Evolutionary conservation across 441 rosid genomes (phyloP), one percentile per base, ranked within the genome.

Genomic region (Gossypium davidsonii): DNA sequence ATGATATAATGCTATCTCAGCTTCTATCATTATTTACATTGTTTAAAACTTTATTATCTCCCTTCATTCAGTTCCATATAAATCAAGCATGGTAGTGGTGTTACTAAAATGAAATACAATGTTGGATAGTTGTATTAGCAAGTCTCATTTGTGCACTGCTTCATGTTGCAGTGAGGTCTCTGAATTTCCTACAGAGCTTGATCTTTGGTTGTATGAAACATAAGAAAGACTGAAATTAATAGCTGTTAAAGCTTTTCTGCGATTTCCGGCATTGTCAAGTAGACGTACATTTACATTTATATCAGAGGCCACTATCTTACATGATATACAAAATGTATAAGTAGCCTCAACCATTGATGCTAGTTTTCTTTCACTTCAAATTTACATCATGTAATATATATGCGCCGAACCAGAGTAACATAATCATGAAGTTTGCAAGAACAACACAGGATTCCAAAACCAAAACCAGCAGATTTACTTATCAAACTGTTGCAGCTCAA

Each of bases 401-500:
- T 9, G 52, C 14, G 44, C 10, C 7, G 23, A 20, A 58, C 31
- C 48, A 17, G 39, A 44, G 70, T 59, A 73, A 57, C n/a, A 71
- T 51, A 9, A 60, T 51, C 46, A 67, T 48, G 61, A 55, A 46
- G 59, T 78, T 55, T 59, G 46, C 67, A 53, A 17, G 49, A 57
- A 52, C 15, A 17, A 42, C 34, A 63, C 26, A 51, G 25, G 37
- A 69, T 53, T 26, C 44, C 59, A 39, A 63, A 39, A 72, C 23
- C 46, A 31, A 18, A 10, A 14, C 15, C 61, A 57, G 31, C 14
- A 11, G 14, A 37, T n/a, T 23, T 86, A 88, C 83, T 89, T 81
- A 39, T 86, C 90, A 48, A 85, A 88, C 15, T 86, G 94, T 78
- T 86, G 94, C 75, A 89, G 76, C 79, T 93, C 90, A 60, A 91